A percentile compares a stretch with the other conserved stretches of the same genome.
These are phyloP conservation scores for Daldinia sp. DNA, from an alignment of 2,329 filamentous ascomycete genomes.

Conservation along the genomic window DNA sequence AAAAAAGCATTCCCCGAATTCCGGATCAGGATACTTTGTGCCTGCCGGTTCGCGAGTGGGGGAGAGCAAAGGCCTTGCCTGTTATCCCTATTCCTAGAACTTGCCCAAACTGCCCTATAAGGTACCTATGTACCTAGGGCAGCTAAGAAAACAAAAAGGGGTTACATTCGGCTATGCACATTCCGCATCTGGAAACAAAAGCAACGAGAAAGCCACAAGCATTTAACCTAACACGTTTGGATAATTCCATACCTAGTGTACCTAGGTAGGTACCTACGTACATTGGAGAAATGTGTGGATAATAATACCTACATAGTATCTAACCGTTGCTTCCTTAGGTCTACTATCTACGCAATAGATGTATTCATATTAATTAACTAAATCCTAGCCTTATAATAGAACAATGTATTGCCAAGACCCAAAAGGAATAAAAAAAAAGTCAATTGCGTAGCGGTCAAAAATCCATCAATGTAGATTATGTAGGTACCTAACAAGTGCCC, in stretches of 20 bases:
- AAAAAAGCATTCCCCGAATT: background rate
- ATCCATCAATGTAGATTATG: no score
- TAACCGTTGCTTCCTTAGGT: background rate
- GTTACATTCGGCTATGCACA: background rate
- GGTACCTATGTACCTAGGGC: background rate
- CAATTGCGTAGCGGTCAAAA: background rate
- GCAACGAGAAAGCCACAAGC: background rate
- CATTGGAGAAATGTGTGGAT: no score
- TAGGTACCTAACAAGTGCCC: no score
- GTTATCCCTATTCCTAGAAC: no score
- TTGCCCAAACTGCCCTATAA: background rate
- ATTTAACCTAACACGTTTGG: background rate
- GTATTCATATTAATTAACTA: background rate
- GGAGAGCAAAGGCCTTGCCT: background rate
- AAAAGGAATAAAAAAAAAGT: background rate
- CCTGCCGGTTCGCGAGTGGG: background rate
- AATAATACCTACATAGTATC: background rate
- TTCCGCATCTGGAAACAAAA: background rate
- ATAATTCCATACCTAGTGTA: background rate
- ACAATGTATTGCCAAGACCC: background rate
- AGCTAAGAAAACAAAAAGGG: background rate
- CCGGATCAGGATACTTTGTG: constrained; percentile 12
- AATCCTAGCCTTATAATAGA: background rate
- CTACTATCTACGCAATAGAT: background rate
- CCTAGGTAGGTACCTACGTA: background rate